Percentiles rank a stretch among this genome's conserved stretches.
Evolutionary conservation across 2,329 filamentous ascomycete species (phyloP).

Genomic region (Botrytis aclada): DNA sequence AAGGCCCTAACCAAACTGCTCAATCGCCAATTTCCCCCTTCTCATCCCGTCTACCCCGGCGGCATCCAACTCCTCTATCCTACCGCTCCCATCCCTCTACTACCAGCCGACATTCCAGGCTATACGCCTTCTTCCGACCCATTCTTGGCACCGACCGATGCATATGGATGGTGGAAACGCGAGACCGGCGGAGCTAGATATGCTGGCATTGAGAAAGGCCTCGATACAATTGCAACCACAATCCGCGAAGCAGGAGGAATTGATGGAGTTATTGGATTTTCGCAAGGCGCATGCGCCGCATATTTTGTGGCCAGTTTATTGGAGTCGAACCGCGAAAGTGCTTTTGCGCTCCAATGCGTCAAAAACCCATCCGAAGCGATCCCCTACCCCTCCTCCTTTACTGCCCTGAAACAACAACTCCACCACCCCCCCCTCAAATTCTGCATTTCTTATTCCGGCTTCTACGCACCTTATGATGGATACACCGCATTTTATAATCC

Average conservation of each 20-base stretch:
- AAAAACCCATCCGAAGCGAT: slow-evolving; percentile 43
- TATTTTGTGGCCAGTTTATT: slow-evolving; percentile 70
- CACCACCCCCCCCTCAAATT: slow-evolving; percentile 59
- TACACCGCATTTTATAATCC: slow-evolving; percentile 73
- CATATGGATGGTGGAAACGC: slow-evolving; percentile 80
- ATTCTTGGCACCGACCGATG: slow-evolving; percentile 45
- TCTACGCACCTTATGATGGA: slow-evolving; percentile 58
- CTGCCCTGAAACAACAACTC: slow-evolving; percentile 42
- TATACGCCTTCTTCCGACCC: slow-evolving; percentile 48
- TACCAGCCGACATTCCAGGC: slow-evolving; percentile 65
- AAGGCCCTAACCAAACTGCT: slow-evolving; percentile 64
- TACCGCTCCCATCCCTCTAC: slow-evolving; percentile 63
- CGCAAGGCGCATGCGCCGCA: slow-evolving; percentile 72
- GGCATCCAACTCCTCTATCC: slow-evolving; percentile 61
- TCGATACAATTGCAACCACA: slow-evolving; percentile 58
- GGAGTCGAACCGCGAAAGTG: slow-evolving; percentile 50
- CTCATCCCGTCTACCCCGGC: slow-evolving; percentile 45
- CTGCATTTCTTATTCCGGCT: slow-evolving; percentile 74
- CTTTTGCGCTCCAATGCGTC: slow-evolving; percentile 41
- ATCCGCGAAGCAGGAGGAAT: slow-evolving; percentile 64
- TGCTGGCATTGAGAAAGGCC: slow-evolving; percentile 64
- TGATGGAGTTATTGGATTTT: slow-evolving; percentile 79
- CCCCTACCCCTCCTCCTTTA: slow-evolving; percentile 50
- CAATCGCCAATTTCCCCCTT: slow-evolving; percentile 47
- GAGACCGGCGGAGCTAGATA: slow-evolving; percentile 65